A percentile compares a stretch with the other conserved stretches of the same genome.
These are phyloP conservation scores for Trichomonas vaginalis DNA, from an alignment of 208 protist species.

Conservation along the genomic window DNA sequence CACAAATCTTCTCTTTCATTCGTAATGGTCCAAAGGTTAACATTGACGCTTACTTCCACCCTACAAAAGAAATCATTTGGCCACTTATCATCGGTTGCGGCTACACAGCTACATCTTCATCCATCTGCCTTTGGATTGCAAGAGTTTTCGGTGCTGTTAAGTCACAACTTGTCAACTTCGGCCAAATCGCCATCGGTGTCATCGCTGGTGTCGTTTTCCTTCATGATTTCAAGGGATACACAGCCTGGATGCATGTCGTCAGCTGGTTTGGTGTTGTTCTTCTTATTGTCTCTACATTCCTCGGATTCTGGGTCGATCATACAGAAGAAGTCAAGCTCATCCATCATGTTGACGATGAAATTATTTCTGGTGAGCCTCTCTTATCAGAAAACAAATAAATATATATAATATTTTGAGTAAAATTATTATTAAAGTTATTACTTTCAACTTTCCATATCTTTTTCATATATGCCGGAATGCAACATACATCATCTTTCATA, in stretches of 20 bases:
- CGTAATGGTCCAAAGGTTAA: no score
- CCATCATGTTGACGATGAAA: background rate
- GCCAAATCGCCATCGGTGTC: background rate
- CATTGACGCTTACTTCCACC: background rate
- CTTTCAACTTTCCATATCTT: no score
- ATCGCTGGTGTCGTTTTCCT: background rate
- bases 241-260: background rate
- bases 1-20: background rate
- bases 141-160: background rate
- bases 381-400: background rate
- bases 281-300: background rate
- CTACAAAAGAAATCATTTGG: background rate
- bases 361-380: background rate
- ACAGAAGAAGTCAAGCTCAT: background rate
- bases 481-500: no score
- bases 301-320: background rate
- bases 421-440: no score
- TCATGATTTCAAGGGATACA: background rate
- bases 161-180: background rate
- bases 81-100: background rate
- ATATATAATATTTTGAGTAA: no score
- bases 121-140: background rate
- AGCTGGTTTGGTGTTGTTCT: background rate
- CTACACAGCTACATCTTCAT: background rate
- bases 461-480: no score